A percentile compares a stretch with the other conserved stretches of the same genome.
Conservation (phyloP, 2,329 filamentous ascomycete genomes). For the Botrytis sinoallii region DNA sequence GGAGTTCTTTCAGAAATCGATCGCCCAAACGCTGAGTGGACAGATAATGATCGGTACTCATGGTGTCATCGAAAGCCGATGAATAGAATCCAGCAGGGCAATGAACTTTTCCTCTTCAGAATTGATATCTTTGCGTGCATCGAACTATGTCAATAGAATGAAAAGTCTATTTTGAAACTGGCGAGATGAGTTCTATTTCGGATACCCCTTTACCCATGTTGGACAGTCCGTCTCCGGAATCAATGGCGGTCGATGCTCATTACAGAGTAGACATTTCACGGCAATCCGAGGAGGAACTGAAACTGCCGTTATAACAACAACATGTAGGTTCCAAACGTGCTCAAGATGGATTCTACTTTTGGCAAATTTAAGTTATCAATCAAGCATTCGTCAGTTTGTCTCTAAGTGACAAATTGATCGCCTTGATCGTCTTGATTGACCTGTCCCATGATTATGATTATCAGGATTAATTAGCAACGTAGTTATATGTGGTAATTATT, state of each 20-base stretch:
- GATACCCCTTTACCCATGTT: neutral
- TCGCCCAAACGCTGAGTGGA: neutral
- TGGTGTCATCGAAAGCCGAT: neutral
- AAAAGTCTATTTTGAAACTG: conserved; percentile 7
- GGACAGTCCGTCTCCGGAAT: neutral
- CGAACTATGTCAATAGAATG: neutral
- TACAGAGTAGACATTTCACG: neutral
- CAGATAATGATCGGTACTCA: neutral
- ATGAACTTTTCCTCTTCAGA: neutral
- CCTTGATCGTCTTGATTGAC: neutral
- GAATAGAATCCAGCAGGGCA: neutral
- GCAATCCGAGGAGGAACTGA: neutral
- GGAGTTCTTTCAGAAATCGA: neutral
- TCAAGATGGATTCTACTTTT: neutral
- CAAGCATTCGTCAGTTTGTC: neutral
- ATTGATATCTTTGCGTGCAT: neutral
- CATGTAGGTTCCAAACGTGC: neutral
- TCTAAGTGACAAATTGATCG: neutral
- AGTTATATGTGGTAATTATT: neutral
- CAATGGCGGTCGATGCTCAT: conserved; percentile 3
- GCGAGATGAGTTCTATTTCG: conserved; percentile 2
- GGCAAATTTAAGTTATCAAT: neutral
- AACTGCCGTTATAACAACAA: neutral
- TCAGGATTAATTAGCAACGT: neutral
- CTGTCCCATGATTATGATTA: conserved; percentile 1